Percentiles rank a stretch among this genome's conserved stretches.
Conservation (phyloP, 176 grass and related monocot species). For the Pharus latifolius region DNA sequence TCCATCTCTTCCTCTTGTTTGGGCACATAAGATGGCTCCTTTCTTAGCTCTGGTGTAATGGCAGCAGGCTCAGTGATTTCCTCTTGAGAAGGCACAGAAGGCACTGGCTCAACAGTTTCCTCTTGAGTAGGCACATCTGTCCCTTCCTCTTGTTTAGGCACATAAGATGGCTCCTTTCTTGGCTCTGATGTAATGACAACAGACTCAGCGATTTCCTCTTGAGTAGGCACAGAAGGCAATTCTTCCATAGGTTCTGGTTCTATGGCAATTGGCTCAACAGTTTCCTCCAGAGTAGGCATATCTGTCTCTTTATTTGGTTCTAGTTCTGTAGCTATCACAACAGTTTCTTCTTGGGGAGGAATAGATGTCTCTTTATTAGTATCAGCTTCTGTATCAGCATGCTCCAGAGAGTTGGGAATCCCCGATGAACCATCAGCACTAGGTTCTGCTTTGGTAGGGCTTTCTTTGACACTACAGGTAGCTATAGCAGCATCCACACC, state of each 20-base stretch:
- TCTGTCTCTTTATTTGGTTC: background rate
- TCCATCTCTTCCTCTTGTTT: background rate
- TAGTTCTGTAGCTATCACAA: background rate
- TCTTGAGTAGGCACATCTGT: too few species aligned
- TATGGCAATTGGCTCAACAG: background rate
- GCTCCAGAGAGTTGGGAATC: background rate
- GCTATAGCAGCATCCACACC: background rate
- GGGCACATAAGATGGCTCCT: too few species aligned
- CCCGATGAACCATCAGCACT: background rate
- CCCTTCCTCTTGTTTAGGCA: too few species aligned
- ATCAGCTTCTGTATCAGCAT: background rate
- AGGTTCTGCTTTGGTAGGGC: background rate
- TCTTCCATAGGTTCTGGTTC: background rate
- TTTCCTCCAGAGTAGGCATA: background rate
- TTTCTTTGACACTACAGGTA: background rate
- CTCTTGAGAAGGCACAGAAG: background rate
- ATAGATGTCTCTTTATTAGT: background rate
- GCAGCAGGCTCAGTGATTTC: background rate
- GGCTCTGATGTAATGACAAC: too few species aligned
- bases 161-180: too few species aligned
- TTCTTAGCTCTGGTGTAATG: too few species aligned
- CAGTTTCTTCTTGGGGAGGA: background rate
- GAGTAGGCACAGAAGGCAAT: too few species aligned
- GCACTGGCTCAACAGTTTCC: too few species aligned
- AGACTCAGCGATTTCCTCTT: too few species aligned